A percentile compares a stretch with the other conserved stretches of the same genome.
phyloP scores from a whole-genome alignment of 768 basidiomycete genomes.

The Termitomyces sp. region DNA sequence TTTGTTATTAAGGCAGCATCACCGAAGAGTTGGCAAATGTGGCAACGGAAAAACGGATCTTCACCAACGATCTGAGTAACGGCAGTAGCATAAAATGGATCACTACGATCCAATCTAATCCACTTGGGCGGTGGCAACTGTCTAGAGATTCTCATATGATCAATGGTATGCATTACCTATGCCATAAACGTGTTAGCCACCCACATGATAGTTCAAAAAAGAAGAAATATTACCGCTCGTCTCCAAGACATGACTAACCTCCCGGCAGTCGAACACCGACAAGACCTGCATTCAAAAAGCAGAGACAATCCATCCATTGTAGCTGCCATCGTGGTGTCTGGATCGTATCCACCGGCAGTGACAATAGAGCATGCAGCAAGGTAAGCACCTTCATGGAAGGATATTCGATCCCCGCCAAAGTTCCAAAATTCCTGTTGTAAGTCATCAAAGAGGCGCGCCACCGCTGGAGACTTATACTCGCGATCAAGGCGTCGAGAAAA shows the following conservation, averaged over 20 bases:
- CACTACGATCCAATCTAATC: slow-evolving; percentile 7
- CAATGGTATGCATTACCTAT: slow-evolving; percentile 13
- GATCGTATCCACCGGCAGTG: slow-evolving; percentile 18
- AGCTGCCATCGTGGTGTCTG: slow-evolving; percentile 16
- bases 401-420: slow-evolving; percentile 13
- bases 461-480: slow-evolving; percentile 2
- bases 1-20: slow-evolving; percentile 10
- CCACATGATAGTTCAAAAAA: slow-evolving; percentile 34
- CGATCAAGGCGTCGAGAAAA: slow-evolving; percentile 11
- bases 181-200: slow-evolving; percentile 3
- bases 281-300: slow-evolving; percentile 23
- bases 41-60: slow-evolving; percentile 15
- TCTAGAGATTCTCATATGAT: slow-evolving; percentile 9
- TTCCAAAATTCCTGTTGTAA: slow-evolving; percentile 22
- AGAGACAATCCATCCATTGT: slow-evolving; percentile 21
- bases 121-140: slow-evolving; percentile 8
- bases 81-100: slow-evolving; percentile 11
- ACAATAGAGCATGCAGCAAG: slow-evolving; percentile 15
- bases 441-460: slow-evolving; percentile 19
- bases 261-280: slow-evolving; percentile 11
- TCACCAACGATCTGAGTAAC: slow-evolving; percentile 10
- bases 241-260: slow-evolving; percentile 23
- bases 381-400: slow-evolving; percentile 17
- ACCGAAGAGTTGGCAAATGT: slow-evolving; percentile 14
- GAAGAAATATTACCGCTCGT: slow-evolving; percentile 17